Conservation (phyloP, 331 rosid genomes). For the Arachis monticola region DNA sequence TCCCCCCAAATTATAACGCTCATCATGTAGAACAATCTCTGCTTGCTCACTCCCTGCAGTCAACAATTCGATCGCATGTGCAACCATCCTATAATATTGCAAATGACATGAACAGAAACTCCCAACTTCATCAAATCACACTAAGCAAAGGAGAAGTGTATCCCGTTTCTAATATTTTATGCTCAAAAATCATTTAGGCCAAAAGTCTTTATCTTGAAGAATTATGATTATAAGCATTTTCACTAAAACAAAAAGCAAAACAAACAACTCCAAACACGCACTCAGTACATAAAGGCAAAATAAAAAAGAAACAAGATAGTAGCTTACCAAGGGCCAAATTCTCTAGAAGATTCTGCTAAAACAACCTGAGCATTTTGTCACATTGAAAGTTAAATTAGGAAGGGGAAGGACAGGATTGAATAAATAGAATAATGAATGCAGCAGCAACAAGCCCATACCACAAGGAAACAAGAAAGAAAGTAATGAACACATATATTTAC, state of each 20-base stretch:
- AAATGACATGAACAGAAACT: conserved; percentile 34
- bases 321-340: conserved; percentile 97
- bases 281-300: conserved; percentile 1
- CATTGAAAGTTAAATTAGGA: conserved; percentile 33
- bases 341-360: conserved; percentile 89
- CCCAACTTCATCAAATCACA: conserved; percentile 33
- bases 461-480: neutral
- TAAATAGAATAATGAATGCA: conserved; percentile 19
- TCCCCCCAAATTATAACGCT: conserved; percentile 77
- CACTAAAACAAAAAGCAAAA: conserved; percentile 6
- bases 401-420: conserved; percentile 16
- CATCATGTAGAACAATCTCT: conserved; percentile 80
- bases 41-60: conserved; percentile 88
- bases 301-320: conserved; percentile 24
- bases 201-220: conserved; percentile 13
- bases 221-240: conserved; percentile 10
- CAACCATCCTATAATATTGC: conserved; percentile 83
- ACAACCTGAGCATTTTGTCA: conserved; percentile 76
- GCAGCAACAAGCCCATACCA: conserved; percentile 18
- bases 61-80: conserved; percentile 87
- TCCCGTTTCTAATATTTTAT: neutral
- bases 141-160: conserved; percentile 9
- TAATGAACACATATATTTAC: neutral
- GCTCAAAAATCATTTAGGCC: neutral
- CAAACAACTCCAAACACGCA: neutral